A percentile compares a stretch with the other conserved stretches of the same genome.
phyloP scores from a whole-genome alignment of 2,329 filamentous ascomycete genomes.

The Zalaria sp. region DNA sequence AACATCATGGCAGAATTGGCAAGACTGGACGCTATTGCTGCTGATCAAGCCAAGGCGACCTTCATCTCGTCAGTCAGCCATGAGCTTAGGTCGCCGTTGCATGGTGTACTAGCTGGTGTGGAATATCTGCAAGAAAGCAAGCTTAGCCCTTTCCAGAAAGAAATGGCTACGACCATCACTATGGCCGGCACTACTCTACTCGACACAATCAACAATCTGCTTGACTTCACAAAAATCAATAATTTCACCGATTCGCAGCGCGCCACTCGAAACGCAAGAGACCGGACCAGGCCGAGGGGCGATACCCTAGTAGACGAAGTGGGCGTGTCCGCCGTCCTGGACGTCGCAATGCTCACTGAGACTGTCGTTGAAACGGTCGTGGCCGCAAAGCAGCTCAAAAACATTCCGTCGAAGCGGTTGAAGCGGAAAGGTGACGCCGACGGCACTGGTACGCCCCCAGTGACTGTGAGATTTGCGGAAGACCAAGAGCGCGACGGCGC shows the following conservation, averaged over 20 bases:
- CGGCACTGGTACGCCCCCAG: too few species aligned
- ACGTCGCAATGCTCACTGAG: slow-evolving; percentile 14
- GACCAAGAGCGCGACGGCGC: slow-evolving; percentile 1
- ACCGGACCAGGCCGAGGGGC: slow-evolving; percentile 1
- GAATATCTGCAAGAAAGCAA: slow-evolving; percentile 34
- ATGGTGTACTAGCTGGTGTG: slow-evolving; percentile 33
- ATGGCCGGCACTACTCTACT: slow-evolving; percentile 34
- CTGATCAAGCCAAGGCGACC: slow-evolving; percentile 34
- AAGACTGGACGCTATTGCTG: slow-evolving; percentile 20
- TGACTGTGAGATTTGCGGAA: neutral
- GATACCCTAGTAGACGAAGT: slow-evolving; percentile 4
- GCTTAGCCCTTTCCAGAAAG: slow-evolving; percentile 23
- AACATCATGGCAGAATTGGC: slow-evolving; percentile 23
- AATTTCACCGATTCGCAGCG: slow-evolving; percentile 9
- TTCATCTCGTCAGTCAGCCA: slow-evolving; percentile 38
- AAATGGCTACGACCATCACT: slow-evolving; percentile 32
- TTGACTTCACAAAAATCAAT: slow-evolving; percentile 31
- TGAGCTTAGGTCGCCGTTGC: slow-evolving; percentile 35
- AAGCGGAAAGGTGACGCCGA: too few species aligned
- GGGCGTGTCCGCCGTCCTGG: slow-evolving; percentile 5
- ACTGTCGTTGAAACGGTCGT: slow-evolving; percentile 7
- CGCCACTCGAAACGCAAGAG: slow-evolving; percentile 2
- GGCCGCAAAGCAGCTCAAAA: slow-evolving; percentile 5
- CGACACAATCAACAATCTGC: slow-evolving; percentile 30
- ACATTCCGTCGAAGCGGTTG: too few species aligned